A percentile compares a stretch with the other conserved stretches of the same genome.
Evolutionary conservation across 2,329 filamentous ascomycete genomes (phyloP).

Genomic region (Pseudogymnoascus sp.): DNA sequence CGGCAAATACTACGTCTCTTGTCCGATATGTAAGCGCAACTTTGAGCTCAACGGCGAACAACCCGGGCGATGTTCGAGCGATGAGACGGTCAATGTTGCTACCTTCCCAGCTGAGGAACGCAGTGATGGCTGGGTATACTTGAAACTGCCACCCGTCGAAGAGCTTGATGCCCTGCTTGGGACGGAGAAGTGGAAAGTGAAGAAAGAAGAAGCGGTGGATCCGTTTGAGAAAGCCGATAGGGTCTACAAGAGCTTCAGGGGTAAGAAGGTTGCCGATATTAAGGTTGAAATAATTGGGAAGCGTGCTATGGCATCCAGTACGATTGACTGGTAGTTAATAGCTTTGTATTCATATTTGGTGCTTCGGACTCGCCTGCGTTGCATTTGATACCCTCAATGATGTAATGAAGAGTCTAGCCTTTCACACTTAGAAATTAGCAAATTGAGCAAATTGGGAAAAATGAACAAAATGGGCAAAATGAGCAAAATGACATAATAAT

Average conservation of each 20-base stretch:
- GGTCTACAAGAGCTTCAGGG: constrained; percentile 7
- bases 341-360: neutral
- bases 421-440: neutral
- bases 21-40: constrained; percentile 84
- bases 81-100: constrained; percentile 67
- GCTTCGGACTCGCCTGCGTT: neutral
- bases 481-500: neutral
- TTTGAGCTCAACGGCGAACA: constrained; percentile 62
- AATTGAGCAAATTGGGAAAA: too few relatives aligned
- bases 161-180: constrained; percentile 74
- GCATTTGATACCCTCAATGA: neutral
- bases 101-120: constrained; percentile 72
- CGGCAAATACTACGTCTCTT: constrained; percentile 73
- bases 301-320: neutral
- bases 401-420: neutral
- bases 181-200: constrained; percentile 70
- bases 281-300: constrained; percentile 1
- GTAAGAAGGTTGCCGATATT: neutral
- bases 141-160: constrained; percentile 69
- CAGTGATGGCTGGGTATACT: constrained; percentile 67
- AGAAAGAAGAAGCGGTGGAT: constrained; percentile 48
- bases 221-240: constrained; percentile 28
- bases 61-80: constrained; percentile 65
- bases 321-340: neutral
- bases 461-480: neutral